Percentiles rank a stretch among this genome's conserved stretches.
Evolutionary conservation across 768 basidiomycete genomes (phyloP).

Genomic region (Gymnopilus junonius): DNA sequence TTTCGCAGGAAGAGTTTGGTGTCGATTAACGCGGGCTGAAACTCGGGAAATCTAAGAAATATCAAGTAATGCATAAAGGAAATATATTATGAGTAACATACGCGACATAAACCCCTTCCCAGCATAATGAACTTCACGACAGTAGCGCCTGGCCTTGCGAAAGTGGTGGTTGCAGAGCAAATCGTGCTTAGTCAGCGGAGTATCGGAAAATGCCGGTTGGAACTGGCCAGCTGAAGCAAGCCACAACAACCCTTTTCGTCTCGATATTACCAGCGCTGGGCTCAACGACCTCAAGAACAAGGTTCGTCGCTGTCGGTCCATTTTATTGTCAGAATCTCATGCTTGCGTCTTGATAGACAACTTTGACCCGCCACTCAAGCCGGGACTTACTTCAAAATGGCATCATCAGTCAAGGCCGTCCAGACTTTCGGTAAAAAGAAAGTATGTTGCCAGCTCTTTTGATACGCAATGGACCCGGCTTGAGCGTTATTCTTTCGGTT

Average conservation of each 20-base stretch:
- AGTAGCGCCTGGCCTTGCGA: slow-evolving; percentile 5
- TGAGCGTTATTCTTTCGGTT: slow-evolving; percentile 9
- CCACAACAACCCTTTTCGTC: slow-evolving; percentile 36
- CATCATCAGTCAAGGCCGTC: slow-evolving; percentile 82
- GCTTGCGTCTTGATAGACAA: slow-evolving; percentile 18
- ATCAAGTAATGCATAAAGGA: background rate
- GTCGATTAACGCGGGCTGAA: slow-evolving; percentile 15
- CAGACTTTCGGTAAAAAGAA: slow-evolving; percentile 99
- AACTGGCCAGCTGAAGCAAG: slow-evolving; percentile 48
- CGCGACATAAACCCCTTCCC: slow-evolving; percentile 24
- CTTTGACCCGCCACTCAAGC: slow-evolving; percentile 27
- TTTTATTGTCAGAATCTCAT: slow-evolving; percentile 13
- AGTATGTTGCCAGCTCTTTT: slow-evolving; percentile 47
- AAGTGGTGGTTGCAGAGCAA: slow-evolving; percentile 23
- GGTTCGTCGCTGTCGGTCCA: slow-evolving; percentile 32
- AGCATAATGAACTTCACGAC: slow-evolving; percentile 23
- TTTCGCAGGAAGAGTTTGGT: slow-evolving; percentile 15
- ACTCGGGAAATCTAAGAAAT: slow-evolving; percentile 20
- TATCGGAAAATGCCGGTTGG: slow-evolving; percentile 22
- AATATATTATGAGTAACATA: slow-evolving; percentile 13
- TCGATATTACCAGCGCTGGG: slow-evolving; percentile 41
- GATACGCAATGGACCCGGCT: slow-evolving; percentile 9
- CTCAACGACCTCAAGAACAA: slow-evolving; percentile 50
- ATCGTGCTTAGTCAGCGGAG: slow-evolving; percentile 38
- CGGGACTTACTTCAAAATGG: slow-evolving; percentile 58